Evolutionary conservation across 208 protist species (phyloP), one percentile per base, ranked within the genome.

Genomic region (Leishmania guyanensis): DNA sequence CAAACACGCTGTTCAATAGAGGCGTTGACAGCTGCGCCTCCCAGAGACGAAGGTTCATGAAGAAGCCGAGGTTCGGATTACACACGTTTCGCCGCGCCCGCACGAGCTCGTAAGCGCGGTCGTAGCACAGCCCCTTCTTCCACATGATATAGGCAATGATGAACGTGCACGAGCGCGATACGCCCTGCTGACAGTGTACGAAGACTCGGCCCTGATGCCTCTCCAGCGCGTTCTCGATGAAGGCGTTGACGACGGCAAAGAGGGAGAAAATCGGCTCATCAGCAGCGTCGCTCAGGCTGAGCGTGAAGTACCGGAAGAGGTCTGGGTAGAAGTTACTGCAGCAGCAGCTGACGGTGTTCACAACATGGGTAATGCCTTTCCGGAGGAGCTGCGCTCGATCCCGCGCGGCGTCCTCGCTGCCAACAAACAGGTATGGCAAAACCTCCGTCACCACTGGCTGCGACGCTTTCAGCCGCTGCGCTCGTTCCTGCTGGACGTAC

Each of bases 101-200:
- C 48, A 97, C 95, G 54, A 92, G 83, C 64, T 94, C 88, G 84
- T 95, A 97, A 16, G 93, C 94, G 33, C 84, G 74, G 58, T 98
- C 91, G 87, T 96, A 98, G 88, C 87, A 96, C 60, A 94, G 60
- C 0, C 90, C 91, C 22, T 91, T 43, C 74, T 91, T 83, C 94
- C 94, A 98, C 96, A 99, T 99, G 17, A 98, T 74, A 84, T 97
- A 98, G 20, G 92, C 90, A 81, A 99, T 97, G 10, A 98, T 87
- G 73, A 98, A 92, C 3, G 94, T 93, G 83, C 91, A 97, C 12
- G 93, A 96, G 39, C 96, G 95, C 4, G 94, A 98, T 26, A 98
- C 96, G 75, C 97, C 97, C 79, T 99, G 97, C 68, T 99, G 96
- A 82, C 98, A 99, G 85, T 99, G 98, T 53, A 99, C 91, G 65